Base-by-base conservation (phyloP, 495 filamentous ascomycete species). In the Penicillium samsonianum region DNA sequence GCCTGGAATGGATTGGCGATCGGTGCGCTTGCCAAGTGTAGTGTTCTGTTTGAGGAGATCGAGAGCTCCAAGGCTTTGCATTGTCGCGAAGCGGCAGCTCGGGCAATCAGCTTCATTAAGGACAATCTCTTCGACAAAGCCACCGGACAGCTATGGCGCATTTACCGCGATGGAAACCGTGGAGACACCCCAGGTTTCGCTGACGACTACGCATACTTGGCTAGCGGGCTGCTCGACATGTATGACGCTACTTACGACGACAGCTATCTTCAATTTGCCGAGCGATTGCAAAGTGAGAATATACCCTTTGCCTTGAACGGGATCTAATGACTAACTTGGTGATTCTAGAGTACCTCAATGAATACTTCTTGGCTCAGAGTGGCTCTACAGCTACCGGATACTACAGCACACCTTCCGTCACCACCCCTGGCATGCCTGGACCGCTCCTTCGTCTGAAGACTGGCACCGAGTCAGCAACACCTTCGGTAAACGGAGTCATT, bases 161-260 rank as follows among this genome's bases (percentile, higher is more conserved):
- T 95, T 44, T 96, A 86, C 67, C 85, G 86, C 28, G 84, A 92
- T 60, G 88, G 87, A 14, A 68, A 64, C 20, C 79, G 76, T 33
- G 89, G 90, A 25, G 80, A 88, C 35, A 89, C 87, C 0, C 78
- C 78, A 5, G 94, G 84, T 1, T 96, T 98, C 70, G 92, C 92
- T 5, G 94, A 98, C 61, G 94, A 98, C 69, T 98, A 98, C 69
- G 92, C 94, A 3, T 96, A 90, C 70, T 65, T 98, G 50, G 90
- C 92, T 47, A 82, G 86, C 26, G 95, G 92, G 1, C 77, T 97
- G 19, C 77, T 98, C 48, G 86, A 94, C 61, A 80, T 98, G 57
- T 96, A 96, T 66, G 87, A 96, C 71, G 84, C 89, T 6, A 96
- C 92, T 0, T 89, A 90, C 61, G 86, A 96, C 38, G 87, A 89